A percentile compares a stretch with the other conserved stretches of the same genome.
Conservation (phyloP, 2,329 filamentous ascomycete species). For the Dactylella cylindrospora region DNA sequence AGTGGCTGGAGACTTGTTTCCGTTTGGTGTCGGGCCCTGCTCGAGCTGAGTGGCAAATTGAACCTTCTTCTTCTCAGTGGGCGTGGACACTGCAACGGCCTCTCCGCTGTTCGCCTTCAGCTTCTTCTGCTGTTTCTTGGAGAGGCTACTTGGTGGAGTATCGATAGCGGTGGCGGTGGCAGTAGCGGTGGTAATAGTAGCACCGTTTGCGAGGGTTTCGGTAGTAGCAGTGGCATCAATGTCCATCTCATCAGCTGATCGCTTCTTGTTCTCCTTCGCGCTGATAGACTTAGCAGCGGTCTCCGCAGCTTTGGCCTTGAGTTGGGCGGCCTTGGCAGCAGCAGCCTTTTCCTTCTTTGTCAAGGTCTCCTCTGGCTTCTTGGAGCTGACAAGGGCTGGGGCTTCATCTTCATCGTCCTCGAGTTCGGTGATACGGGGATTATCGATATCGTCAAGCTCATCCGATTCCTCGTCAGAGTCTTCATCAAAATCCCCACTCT, state of each 20-base stretch:
- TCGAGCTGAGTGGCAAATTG: conserved; percentile 99
- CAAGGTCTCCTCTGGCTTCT: conserved; percentile 58
- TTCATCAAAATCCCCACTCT: conserved; percentile 51
- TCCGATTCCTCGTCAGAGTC: conserved; percentile 66
- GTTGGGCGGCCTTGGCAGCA: conserved; percentile 49
- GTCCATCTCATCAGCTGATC: conserved; percentile 67
- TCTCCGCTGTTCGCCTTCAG: conserved; percentile 98
- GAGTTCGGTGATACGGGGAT: conserved; percentile 81
- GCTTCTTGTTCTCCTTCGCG: conserved; percentile 77
- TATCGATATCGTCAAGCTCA: conserved; percentile 73
- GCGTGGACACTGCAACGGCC: conserved; percentile 65
- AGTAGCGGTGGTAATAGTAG: conserved; percentile 8
- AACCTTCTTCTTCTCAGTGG: conserved; percentile 82
- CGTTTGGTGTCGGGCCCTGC: conserved; percentile 82
- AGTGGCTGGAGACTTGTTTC: conserved; percentile 52
- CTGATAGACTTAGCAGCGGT: conserved; percentile 58
- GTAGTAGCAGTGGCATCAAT: conserved; percentile 62
- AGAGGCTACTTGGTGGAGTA: conserved; percentile 64
- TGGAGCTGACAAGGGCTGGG: conserved; percentile 61
- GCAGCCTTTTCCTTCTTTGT: conserved; percentile 59
- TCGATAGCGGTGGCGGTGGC: conserved; percentile 48
- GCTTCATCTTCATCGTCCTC: conserved; percentile 75
- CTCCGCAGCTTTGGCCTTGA: conserved; percentile 61
- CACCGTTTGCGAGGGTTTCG: conserved; percentile 32
- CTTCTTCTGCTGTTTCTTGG: conserved; percentile 98